These are phyloP conservation scores for Amaranthus cruentus DNA, from an alignment of 148 eudicot species.

Conservation along the genomic window DNA sequence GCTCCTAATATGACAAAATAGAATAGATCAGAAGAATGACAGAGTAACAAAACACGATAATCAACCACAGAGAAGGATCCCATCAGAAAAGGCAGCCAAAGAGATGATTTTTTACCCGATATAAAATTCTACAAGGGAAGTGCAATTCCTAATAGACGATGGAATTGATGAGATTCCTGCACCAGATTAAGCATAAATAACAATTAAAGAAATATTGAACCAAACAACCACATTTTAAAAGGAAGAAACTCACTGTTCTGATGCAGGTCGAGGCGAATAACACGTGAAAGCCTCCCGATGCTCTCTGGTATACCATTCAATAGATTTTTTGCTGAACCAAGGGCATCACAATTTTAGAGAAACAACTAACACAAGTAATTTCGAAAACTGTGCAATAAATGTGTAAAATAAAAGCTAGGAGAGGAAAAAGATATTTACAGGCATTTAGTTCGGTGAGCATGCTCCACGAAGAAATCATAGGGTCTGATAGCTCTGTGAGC, in stretches of 20 bases:
- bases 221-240: not conserved
- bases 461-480: constrained; percentile 68
- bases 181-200: constrained; percentile 20
- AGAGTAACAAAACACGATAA: not conserved
- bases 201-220: not conserved
- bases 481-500: constrained; percentile 53
- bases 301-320: constrained; percentile 66
- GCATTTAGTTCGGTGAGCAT: constrained; percentile 87
- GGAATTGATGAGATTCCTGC: constrained; percentile 90
- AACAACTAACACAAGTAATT: constrained; percentile 4
- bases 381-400: not conserved
- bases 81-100: not conserved
- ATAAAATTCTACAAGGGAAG: constrained; percentile 76
- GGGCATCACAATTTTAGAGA: not conserved
- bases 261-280: constrained; percentile 83
- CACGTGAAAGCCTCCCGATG: constrained; percentile 76
- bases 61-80: constrained; percentile 2
- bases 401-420: not conserved
- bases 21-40: not conserved
- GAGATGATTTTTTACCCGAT: constrained; percentile 55
- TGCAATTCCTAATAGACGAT: constrained; percentile 76
- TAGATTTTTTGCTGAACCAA: constrained; percentile 64
- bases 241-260: constrained; percentile 72
- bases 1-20: constrained; percentile 43
- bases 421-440: constrained; percentile 29